Evolutionary conservation across 2,329 filamentous ascomycete genomes (phyloP).

Genomic region (Botrytis cinerea): DNA sequence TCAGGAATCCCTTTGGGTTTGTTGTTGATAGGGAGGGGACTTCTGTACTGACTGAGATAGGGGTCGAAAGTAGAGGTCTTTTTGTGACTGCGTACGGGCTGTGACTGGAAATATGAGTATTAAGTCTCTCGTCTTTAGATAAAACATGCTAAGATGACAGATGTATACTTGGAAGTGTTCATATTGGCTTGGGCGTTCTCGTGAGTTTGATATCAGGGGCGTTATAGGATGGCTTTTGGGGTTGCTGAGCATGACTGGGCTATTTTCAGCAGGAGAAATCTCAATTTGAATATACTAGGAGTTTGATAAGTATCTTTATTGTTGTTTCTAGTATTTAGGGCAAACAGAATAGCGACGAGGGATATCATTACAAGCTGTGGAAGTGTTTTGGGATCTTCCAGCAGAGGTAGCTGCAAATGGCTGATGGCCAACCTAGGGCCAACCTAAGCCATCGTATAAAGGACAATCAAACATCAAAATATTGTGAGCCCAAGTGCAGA

Average conservation of each 20-base stretch:
- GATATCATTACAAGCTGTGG: background rate
- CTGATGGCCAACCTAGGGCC: too few relatives aligned
- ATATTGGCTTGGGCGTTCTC: background rate
- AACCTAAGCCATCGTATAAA: background rate
- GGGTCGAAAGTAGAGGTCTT: background rate
- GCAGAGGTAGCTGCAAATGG: too few relatives aligned
- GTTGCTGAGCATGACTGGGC: background rate
- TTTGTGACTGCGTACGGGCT: background rate
- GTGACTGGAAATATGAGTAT: background rate
- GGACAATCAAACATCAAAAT: background rate
- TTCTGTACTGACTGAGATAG: background rate
- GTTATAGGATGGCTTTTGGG: background rate
- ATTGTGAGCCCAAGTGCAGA: too few relatives aligned
- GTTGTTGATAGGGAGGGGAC: background rate
- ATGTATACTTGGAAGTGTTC: background rate
- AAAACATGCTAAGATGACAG: background rate
- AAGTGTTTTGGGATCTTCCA: background rate
- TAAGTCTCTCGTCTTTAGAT: background rate
- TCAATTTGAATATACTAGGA: fast-evolving
- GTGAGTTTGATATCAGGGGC: fast-evolving
- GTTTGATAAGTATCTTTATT: fast-evolving
- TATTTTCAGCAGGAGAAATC: fast-evolving
- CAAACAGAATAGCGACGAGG: background rate
- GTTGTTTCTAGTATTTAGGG: background rate
- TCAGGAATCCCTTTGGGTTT: background rate